phyloP scores from a whole-genome alignment of 2,329 filamentous ascomycete genomes.

The Penicillium hesseltinei region DNA sequence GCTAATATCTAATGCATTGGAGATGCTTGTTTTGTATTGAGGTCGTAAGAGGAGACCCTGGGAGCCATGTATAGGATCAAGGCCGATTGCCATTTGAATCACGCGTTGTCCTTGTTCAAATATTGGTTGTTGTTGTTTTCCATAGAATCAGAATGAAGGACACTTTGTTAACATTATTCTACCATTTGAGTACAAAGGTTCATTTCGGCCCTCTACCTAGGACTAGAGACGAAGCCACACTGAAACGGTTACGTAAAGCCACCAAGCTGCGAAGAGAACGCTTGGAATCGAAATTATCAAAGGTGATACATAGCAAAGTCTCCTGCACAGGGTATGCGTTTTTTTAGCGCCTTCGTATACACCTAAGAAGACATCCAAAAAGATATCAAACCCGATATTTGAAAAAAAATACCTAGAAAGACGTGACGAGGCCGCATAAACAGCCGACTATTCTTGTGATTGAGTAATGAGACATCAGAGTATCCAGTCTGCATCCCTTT shows the following conservation, averaged over 20 bases:
- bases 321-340: too few species aligned
- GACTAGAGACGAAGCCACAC: neutral
- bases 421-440: too few species aligned
- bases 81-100: neutral
- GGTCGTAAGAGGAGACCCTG: neutral
- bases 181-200: neutral
- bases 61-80: neutral
- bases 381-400: too few species aligned
- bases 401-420: too few species aligned
- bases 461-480: neutral
- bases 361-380: too few species aligned
- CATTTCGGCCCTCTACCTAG: neutral
- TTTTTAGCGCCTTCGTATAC: too few species aligned
- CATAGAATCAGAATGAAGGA: neutral
- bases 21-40: neutral
- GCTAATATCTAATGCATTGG: constrained; percentile 22
- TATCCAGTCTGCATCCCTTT: neutral
- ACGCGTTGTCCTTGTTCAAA: neutral
- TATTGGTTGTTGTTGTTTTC: neutral
- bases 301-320: too few species aligned
- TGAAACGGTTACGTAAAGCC: neutral
- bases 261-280: neutral
- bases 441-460: neutral
- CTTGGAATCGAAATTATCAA: neutral
- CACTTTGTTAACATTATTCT: neutral